Percentiles rank a stretch among this genome's conserved stretches.
Evolutionary conservation across 2,329 filamentous ascomycete species (phyloP).

Genomic region (Onygenales sp.): DNA sequence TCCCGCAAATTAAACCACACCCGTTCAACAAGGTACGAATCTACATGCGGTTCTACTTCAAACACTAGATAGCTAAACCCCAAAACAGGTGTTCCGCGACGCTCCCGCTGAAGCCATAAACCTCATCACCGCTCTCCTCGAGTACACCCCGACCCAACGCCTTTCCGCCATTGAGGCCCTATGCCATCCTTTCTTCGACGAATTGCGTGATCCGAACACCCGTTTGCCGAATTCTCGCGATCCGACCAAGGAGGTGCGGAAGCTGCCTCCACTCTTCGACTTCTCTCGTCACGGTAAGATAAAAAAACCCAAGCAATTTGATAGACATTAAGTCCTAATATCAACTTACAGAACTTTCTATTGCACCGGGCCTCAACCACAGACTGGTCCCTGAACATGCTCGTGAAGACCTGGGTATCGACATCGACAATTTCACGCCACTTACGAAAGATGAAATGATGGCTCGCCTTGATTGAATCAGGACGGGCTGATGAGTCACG

Average conservation of each 20-base stretch:
- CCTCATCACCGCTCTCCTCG: constrained; percentile 82
- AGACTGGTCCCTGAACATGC: constrained; percentile 81
- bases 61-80: not conserved
- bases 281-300: constrained; percentile 83
- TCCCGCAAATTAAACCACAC: constrained; percentile 98
- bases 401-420: constrained; percentile 68
- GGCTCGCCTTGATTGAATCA: constrained; percentile 81
- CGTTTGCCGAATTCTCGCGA: constrained; percentile 91
- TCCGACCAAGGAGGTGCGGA: constrained; percentile 66
- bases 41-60: not conserved
- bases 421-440: constrained; percentile 89
- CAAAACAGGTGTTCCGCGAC: constrained; percentile 75
- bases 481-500: constrained; percentile 21
- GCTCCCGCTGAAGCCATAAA: constrained; percentile 89
- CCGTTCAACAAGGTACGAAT: constrained; percentile 77
- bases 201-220: constrained; percentile 83
- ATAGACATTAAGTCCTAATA: constrained; percentile 4
- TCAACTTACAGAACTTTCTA: constrained; percentile 70
- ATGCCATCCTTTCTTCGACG: constrained; percentile 98
- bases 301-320: not conserved
- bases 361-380: constrained; percentile 76
- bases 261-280: constrained; percentile 82
- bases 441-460: constrained; percentile 94
- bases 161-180: constrained; percentile 90
- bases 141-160: constrained; percentile 95